Evolutionary conservation across 2,329 filamentous ascomycete genomes (phyloP).

Genomic region (Phoma herbarum): DNA sequence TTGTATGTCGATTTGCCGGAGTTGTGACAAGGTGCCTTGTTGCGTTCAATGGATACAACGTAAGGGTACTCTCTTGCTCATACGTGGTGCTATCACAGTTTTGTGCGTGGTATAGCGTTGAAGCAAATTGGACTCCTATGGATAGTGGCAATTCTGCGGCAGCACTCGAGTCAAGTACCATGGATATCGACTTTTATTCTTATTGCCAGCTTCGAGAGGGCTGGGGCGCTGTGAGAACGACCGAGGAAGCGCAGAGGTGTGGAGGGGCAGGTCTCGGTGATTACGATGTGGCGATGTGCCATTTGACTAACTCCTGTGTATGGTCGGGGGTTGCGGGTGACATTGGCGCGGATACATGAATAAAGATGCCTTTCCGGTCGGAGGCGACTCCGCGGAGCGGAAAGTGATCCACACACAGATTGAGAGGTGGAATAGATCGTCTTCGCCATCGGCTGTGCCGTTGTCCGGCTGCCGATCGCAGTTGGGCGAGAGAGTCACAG

Average conservation of each 20-base stretch:
- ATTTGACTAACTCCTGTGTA: background rate
- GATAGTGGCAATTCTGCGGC: background rate
- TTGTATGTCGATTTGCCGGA: too few species aligned
- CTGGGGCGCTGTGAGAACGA: background rate
- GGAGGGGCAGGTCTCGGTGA: background rate
- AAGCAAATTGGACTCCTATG: background rate
- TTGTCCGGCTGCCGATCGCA: slow-evolving; percentile 2
- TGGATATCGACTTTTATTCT: background rate
- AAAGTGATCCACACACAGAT: background rate
- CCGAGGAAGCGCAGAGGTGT: background rate
- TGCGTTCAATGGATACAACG: too few species aligned
- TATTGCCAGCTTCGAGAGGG: background rate
- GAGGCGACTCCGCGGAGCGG: background rate
- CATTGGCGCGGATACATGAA: background rate
- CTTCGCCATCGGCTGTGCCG: background rate
- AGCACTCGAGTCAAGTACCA: background rate
- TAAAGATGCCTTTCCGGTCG: background rate
- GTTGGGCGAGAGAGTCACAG: background rate
- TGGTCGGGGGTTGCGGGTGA: background rate
- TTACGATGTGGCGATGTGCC: slow-evolving; percentile 1
- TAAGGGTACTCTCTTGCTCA: too few species aligned
- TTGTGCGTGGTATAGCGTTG: too few species aligned
- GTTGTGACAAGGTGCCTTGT: too few species aligned
- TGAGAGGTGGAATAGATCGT: background rate
- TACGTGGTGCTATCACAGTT: too few species aligned